These are phyloP conservation scores for Phlegmacium glaucopus DNA, from an alignment of 768 basidiomycete genomes.

Conservation along the genomic window DNA sequence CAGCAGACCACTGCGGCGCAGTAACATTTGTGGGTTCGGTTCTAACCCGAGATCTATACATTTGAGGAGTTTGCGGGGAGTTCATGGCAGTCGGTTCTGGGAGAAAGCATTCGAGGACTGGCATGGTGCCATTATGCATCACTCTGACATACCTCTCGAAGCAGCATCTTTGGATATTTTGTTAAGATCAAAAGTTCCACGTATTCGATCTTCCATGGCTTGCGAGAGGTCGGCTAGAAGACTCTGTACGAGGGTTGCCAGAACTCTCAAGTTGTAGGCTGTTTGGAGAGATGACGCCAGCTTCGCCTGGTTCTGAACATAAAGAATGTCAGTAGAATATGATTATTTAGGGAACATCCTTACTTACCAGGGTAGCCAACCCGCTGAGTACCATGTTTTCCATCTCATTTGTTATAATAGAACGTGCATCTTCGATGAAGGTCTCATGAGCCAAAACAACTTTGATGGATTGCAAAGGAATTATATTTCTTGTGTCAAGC, in stretches of 20 bases:
- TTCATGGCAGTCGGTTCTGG: constrained; percentile 16
- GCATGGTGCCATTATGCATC: background rate
- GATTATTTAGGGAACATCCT: background rate
- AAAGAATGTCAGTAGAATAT: background rate
- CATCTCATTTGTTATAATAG: constrained; percentile 81
- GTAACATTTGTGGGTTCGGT: constrained; percentile 90
- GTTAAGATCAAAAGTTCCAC: constrained; percentile 79
- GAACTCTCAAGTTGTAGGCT: constrained; percentile 84
- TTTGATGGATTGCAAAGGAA: constrained; percentile 71
- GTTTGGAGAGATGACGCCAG: constrained; percentile 95
- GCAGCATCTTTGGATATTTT: constrained; percentile 83
- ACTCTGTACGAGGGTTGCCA: constrained; percentile 79
- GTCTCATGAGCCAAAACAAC: constrained; percentile 68
- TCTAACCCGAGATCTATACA: constrained; percentile 82
- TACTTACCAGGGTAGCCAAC: constrained; percentile 67
- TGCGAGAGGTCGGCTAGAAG: constrained; percentile 79
- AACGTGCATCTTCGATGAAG: constrained; percentile 68
- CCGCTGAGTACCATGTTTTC: constrained; percentile 85
- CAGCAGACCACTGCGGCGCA: constrained; percentile 80
- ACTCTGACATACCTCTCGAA: constrained; percentile 57
- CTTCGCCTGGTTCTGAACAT: constrained; percentile 76
- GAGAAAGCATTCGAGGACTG: constrained; percentile 1
- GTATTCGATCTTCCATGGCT: constrained; percentile 79
- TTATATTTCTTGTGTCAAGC: constrained; percentile 12
- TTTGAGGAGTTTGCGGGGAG: constrained; percentile 34